Evolutionary conservation across 306 rosid species (phyloP), one percentile per base, ranked within the genome.

Genomic region (Corylus americana): DNA sequence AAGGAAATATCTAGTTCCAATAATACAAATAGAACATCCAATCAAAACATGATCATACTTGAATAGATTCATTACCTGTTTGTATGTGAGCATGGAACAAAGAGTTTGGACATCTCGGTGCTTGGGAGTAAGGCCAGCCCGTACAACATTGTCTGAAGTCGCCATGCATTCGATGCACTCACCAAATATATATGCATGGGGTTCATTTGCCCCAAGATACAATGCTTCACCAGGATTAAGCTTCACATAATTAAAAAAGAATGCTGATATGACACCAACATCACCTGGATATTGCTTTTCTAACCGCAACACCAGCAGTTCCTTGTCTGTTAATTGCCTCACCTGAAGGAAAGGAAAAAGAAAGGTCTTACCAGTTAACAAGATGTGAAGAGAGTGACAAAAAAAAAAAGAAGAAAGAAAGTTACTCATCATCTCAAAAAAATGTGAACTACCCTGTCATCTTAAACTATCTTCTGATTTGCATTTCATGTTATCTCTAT

Each of bases 101-200:
- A 95, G 96, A 78, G 99, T 91, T 47, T 78, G 85, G 55, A 95
- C 98, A 79, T 95, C 99, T 27, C 89, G 89, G 76, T 78, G 77
- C 86, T 95, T 95, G 64, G 99, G 98, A 73, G 99, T 93, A 47
- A 95, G 90, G 71, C 99, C 99, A 14, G 99, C 99, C 55, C 99
- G 90, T 27, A 95, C 96, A 53, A 95, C 99, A 62, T 95, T 95
- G 88, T 95, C 99, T 2, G 99, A 93, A 78, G 99, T 93, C 31
- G 99, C 99, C 99, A 95, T 95, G 84, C 99, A 95, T 75, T 95
- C 98, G 20, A 95, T 12, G 67, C 96, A 93, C 73, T 90, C 98
- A 1, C 99, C 99, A 0, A 79, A 84, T 71, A 93, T 71, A 79
- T 95, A 95, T 44, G 99, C 97, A 77, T 95, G 99, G 0, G 96